Percentiles rank a stretch among this genome's conserved stretches.
Conservation (phyloP, 441 rosid species). For the Eruca vesicaria region DNA sequence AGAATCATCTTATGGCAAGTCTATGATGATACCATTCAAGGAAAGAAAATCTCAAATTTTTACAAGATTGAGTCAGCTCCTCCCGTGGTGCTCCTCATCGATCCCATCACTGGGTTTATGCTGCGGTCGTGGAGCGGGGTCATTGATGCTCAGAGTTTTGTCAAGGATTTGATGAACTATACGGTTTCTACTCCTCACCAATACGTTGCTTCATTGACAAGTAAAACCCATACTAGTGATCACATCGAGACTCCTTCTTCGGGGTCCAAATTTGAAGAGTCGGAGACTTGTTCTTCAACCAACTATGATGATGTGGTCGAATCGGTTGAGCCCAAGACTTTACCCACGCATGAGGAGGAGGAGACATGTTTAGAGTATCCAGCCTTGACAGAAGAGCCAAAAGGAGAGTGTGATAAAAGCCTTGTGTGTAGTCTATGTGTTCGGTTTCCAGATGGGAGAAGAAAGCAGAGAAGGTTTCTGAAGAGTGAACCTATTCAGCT, state of each 20-base stretch:
- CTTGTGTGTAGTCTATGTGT: slow-evolving; percentile 72
- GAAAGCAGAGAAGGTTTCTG: slow-evolving; percentile 19
- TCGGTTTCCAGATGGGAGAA: slow-evolving; percentile 81
- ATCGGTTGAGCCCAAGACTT: background rate
- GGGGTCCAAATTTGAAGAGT: background rate
- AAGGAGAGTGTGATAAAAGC: slow-evolving; percentile 42
- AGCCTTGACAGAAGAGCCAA: background rate
- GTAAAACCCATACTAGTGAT: background rate
- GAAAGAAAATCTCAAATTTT: slow-evolving; percentile 3
- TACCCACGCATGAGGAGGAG: background rate
- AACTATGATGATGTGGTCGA: background rate
- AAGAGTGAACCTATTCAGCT: slow-evolving; percentile 22
- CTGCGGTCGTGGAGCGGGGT: background rate
- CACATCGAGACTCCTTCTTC: background rate
- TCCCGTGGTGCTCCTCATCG: background rate
- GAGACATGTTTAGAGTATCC: background rate
- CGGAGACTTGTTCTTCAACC: background rate
- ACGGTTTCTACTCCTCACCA: background rate
- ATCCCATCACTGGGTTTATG: background rate
- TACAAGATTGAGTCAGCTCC: slow-evolving; percentile 1
- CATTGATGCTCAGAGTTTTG: background rate
- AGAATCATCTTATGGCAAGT: slow-evolving; percentile 15
- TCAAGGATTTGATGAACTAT: background rate
- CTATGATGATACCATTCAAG: slow-evolving; percentile 4
- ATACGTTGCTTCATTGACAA: background rate